phyloP scores from a whole-genome alignment of 345 rosid genomes.

The Ailanthus altissimus region DNA sequence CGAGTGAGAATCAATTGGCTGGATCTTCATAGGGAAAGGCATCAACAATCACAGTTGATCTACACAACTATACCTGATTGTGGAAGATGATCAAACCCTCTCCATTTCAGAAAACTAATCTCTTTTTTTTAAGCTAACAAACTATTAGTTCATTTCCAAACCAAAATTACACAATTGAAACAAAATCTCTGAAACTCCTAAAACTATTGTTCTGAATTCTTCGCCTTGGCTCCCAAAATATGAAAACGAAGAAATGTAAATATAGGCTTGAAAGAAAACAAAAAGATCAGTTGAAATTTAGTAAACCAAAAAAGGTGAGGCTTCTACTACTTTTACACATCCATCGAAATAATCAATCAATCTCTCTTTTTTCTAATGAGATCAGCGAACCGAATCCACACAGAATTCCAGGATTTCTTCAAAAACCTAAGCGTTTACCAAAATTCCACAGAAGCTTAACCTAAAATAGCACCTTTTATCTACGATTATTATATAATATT shows the following conservation, averaged over 20 bases:
- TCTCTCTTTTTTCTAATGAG: not conserved
- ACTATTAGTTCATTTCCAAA: not conserved
- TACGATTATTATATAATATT: slow-evolving; percentile 28
- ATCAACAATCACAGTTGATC: slow-evolving; percentile 27
- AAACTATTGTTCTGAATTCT: slow-evolving; percentile 18
- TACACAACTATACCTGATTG: slow-evolving; percentile 6
- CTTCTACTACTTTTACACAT: slow-evolving; percentile 2
- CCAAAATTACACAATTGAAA: slow-evolving; percentile 13
- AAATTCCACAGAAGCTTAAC: slow-evolving; percentile 35
- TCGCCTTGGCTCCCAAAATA: slow-evolving; percentile 16
- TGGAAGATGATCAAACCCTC: not conserved
- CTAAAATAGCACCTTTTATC: slow-evolving; percentile 23
- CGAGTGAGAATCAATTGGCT: slow-evolving; percentile 58
- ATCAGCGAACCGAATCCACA: slow-evolving; percentile 29
- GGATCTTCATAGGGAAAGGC: slow-evolving; percentile 74
- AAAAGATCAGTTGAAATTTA: not conserved
- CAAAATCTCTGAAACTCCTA: slow-evolving; percentile 2
- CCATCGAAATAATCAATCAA: slow-evolving; percentile 11
- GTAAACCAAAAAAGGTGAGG: slow-evolving; percentile 12
- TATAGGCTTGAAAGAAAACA: not conserved
- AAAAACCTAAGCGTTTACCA: slow-evolving; percentile 28
- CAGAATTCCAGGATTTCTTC: slow-evolving; percentile 29
- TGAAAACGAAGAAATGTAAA: slow-evolving; percentile 6
- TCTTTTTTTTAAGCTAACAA: not conserved
- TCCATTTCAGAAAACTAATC: slow-evolving; percentile 17